A percentile compares a stretch with the other conserved stretches of the same genome.
phyloP scores from a whole-genome alignment of 345 rosid species.

The Turnera subulata region DNA sequence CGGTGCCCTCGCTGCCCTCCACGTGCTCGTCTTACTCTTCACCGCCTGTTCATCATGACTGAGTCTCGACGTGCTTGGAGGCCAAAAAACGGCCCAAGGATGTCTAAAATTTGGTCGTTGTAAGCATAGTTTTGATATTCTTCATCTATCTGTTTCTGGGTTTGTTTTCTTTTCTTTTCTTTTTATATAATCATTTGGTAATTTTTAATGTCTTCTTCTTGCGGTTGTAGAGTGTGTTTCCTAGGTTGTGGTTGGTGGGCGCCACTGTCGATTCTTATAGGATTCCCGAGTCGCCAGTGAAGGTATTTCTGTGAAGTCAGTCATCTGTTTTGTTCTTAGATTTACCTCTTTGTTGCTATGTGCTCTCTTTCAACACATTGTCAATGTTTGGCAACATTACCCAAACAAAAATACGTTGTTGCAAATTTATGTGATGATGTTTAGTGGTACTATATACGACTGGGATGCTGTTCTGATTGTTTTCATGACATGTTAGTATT shows the following conservation, averaged over 20 bases:
- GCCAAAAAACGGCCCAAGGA: slow-evolving; percentile 66
- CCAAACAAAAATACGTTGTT: no score
- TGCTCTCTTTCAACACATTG: no score
- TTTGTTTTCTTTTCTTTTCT: neutral
- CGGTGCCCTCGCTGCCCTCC: no score
- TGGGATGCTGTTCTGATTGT: no score
- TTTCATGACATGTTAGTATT: no score
- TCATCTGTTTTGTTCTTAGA: no score
- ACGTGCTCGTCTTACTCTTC: no score
- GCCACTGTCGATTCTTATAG: slow-evolving; percentile 67
- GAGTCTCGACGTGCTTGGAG: slow-evolving; percentile 79
- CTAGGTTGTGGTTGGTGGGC: slow-evolving; percentile 87
- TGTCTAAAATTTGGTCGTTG: slow-evolving; percentile 76
- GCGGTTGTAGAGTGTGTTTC: slow-evolving; percentile 48
- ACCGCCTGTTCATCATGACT: slow-evolving; percentile 77
- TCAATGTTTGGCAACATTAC: no score
- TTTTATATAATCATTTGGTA: neutral
- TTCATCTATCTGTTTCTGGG: neutral
- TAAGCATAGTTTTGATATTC: slow-evolving; percentile 22
- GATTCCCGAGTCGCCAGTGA: neutral
- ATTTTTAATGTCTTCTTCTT: neutral
- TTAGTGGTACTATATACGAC: no score
- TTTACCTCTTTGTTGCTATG: no score
- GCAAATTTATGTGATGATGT: no score
- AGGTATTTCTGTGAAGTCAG: neutral